Evolutionary conservation across 768 basidiomycete genomes (phyloP).

Genomic region (Cyclocybe cylindracea): DNA sequence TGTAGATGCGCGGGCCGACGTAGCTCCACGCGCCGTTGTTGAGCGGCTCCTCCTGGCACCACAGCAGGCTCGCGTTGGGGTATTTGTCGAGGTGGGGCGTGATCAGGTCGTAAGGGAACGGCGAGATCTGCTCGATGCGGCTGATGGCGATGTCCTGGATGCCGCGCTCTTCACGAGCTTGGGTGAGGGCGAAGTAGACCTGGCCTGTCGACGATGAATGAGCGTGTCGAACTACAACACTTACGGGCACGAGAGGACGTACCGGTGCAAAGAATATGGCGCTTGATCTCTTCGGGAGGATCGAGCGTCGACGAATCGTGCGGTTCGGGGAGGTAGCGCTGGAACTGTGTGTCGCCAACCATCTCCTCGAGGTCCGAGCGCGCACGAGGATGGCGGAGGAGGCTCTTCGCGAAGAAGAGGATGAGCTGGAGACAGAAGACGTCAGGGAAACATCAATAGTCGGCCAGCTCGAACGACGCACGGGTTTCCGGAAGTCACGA

Average conservation of each 20-base stretch:
- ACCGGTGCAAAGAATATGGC: constrained; percentile 91
- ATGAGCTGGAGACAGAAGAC: constrained; percentile 59
- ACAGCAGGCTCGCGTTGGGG: constrained; percentile 90
- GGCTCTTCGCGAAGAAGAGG: constrained; percentile 94
- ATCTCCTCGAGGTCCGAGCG: constrained; percentile 88
- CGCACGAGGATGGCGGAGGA: constrained; percentile 92
- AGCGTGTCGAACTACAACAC: too few species aligned
- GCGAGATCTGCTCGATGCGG: constrained; percentile 91
- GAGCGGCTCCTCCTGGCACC: constrained; percentile 97
- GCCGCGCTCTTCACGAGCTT: constrained; percentile 88
- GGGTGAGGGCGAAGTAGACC: constrained; percentile 88
- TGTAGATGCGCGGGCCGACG: constrained; percentile 89
- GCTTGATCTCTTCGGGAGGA: constrained; percentile 85
- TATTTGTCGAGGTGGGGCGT: constrained; percentile 95
- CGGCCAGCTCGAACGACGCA: constrained; percentile 36
- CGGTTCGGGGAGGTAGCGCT: constrained; percentile 89
- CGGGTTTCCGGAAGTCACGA: constrained; percentile 98
- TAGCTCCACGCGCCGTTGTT: constrained; percentile 99
- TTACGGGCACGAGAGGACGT: neutral
- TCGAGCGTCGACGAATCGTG: constrained; percentile 64
- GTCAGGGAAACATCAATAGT: neutral
- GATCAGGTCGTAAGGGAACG: constrained; percentile 94
- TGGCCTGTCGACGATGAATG: constrained; percentile 59
- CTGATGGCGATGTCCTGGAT: constrained; percentile 95
- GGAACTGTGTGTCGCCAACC: constrained; percentile 86